Evolutionary conservation across 2,329 filamentous ascomycete species (phyloP), one percentile per base, ranked within the genome.

Genomic region (Cryphonectria radicalis): DNA sequence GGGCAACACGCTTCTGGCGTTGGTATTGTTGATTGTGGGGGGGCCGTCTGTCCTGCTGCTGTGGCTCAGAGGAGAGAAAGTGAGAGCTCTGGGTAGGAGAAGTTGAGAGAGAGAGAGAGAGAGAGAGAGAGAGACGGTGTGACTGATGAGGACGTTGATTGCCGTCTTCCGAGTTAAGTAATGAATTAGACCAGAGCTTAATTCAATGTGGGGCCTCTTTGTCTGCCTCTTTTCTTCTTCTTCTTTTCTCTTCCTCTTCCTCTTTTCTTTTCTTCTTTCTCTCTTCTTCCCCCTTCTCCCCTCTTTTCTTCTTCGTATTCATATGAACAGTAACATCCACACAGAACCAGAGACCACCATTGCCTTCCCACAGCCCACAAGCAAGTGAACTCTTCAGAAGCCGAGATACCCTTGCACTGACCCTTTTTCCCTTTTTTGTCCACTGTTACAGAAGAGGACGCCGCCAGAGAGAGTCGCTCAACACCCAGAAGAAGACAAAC

Each of bases 1-100:
- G 87, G 84, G 63, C 42, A 57, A 65, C 8, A 63, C 35, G 19
- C 60, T 63, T 37, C 17, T 63, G 35, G 60, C 35, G 8, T 40
- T 63, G 19, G 11, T 40, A 6, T 42, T 37, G 17, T 5, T 63
- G 35, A 4, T 63, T 3, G 35, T 40, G 5, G 22, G 35, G 13
- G 19, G 8, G 19, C 59, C 59, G 32, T 62, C 35, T 17, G 32
- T 40, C 14, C 4, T 62, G 17, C 14, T 35, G 8, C 28, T 35
- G 19, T 62, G 25, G 25, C 6, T 35, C 1, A 19, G 28, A 40
- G 59, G 59, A 4, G 25, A 62, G 14, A 35, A n/a, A 11, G 32
- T 62, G 32, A 62, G 59, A 40, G 59, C 59, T 1, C 59, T 35
- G 5, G 59, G 59, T 22, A 62, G 59, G 13, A 62, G 59, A n/a